Evolutionary conservation across 139 green algal genomes (phyloP), one percentile per base, ranked within the genome.

Genomic region (Dunaliella primolecta): DNA sequence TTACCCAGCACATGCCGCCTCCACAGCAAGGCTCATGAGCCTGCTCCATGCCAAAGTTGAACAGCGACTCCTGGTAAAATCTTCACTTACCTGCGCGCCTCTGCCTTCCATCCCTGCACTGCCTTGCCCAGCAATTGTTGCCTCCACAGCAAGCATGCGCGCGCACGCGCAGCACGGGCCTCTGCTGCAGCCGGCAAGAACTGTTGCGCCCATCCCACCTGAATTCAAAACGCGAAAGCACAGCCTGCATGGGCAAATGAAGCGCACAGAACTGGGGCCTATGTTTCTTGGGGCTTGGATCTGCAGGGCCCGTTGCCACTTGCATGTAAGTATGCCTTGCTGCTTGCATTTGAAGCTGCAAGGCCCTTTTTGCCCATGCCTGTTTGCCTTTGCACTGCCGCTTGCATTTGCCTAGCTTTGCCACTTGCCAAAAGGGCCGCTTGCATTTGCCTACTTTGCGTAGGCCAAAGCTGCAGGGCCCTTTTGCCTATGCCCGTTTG

Each of bases 151-250:
- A 2, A 21, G 24, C 70, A 72, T 23, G 79, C 84, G 2, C 75
- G 24, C 0, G 78, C 82, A 3, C 0, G 23, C 36, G 64, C 36
- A 0, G 74, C 82, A 2, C 85, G 82, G 35, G 75, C 76, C 34
- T 82, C 87, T 0, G 64, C 80, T 0, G 79, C 83, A 7, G 31
- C 3, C 36, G 87, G 84, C 37, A 89, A 23, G 55, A 81, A 84
- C 2, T 46, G 20, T 38, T 80, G 31, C 21, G 84, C 74, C 85
- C 85, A 88, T 21, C 27, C 38, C 0, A 31, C 70, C 46, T 64
- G 15, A 15, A 64, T n/a, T n/a, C n/a, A n/a, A n/a, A n/a, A n/a
- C n/a, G n/a, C n/a, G 46, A 64, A 15, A 64, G 46, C 7, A 64
- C 7, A 64, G 46, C 46, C 7, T 64, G 46, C 7, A 64, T 64